Conservation (phyloP, 768 basidiomycete genomes). For the Auricularia sp. region DNA sequence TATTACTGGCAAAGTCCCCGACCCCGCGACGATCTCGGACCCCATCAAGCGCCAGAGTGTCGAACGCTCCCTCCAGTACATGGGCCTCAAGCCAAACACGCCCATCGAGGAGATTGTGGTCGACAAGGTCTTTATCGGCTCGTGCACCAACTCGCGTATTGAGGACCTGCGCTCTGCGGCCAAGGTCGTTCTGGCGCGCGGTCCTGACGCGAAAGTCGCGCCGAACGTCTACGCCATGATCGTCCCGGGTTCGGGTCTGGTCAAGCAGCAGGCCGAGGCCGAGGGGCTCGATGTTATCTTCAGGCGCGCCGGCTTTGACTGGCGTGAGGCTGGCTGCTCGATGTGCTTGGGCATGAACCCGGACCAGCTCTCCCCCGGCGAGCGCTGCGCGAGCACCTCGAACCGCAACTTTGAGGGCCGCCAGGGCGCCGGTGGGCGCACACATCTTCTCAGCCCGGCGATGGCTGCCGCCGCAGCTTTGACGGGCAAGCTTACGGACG, state of each 20-base stretch:
- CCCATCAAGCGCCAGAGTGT: slow-evolving; percentile 56
- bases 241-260: slow-evolving; percentile 82
- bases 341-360: slow-evolving; percentile 98
- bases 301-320: slow-evolving; percentile 86
- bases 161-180: slow-evolving; percentile 87
- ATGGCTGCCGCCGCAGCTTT: slow-evolving; percentile 91
- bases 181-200: slow-evolving; percentile 62
- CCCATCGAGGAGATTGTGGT: slow-evolving; percentile 69
- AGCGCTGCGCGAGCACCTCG: slow-evolving; percentile 87
- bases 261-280: slow-evolving; percentile 84
- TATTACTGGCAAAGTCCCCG: slow-evolving; percentile 73
- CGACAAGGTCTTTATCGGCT: slow-evolving; percentile 90
- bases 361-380: slow-evolving; percentile 71
- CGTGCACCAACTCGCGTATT: slow-evolving; percentile 90
- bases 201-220: slow-evolving; percentile 63
- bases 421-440: slow-evolving; percentile 77
- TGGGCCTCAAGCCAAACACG: slow-evolving; percentile 73
- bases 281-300: slow-evolving; percentile 82
- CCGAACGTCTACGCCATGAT: slow-evolving; percentile 75
- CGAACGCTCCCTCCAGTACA: slow-evolving; percentile 70
- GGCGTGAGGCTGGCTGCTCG: slow-evolving; percentile 91
- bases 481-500: slow-evolving; percentile 76
- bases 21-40: slow-evolving; percentile 58
- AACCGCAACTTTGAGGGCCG: slow-evolving; percentile 57
- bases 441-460: slow-evolving; percentile 80